Percentiles rank a stretch among this genome's conserved stretches.
Conservation (phyloP, 2,329 filamentous ascomycete species). For the Talaromyces sp. region DNA sequence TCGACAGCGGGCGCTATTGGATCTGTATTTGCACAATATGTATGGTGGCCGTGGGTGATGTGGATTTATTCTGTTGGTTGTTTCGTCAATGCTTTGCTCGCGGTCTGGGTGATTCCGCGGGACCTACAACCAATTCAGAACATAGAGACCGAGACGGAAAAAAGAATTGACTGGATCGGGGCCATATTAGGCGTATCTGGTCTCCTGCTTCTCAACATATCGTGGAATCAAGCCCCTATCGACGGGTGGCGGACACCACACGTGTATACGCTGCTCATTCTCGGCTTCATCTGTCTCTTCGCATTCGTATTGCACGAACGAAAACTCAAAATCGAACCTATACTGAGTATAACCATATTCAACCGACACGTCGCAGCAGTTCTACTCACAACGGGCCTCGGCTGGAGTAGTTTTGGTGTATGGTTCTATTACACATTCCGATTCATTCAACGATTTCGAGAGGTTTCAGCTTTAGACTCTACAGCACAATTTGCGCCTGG, state of each 20-base stretch:
- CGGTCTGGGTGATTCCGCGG: not conserved
- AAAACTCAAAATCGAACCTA: conserved; percentile 1
- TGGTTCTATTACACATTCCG: conserved; percentile 43
- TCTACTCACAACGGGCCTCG: conserved; percentile 39
- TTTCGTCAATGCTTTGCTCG: conserved; percentile 35
- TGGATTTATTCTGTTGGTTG: conserved; percentile 40
- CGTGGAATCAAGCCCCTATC: conserved; percentile 51
- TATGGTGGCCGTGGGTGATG: conserved; percentile 54
- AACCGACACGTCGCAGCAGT: conserved; percentile 32
- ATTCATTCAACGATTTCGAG: conserved; percentile 28
- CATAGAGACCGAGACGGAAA: not conserved
- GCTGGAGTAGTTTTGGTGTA: conserved; percentile 43
- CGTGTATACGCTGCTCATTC: conserved; percentile 43
- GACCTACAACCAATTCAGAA: not conserved
- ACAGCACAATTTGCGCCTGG: conserved; percentile 32
- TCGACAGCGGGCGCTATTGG: conserved; percentile 38
- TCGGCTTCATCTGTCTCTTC: conserved; percentile 42
- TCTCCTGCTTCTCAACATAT: conserved; percentile 52
- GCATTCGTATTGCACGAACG: conserved; percentile 11
- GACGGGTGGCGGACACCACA: conserved; percentile 47
- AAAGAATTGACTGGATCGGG: not conserved
- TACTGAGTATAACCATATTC: conserved; percentile 6
- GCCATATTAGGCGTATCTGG: conserved; percentile 43
- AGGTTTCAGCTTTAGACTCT: conserved; percentile 26
- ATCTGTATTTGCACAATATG: conserved; percentile 36